Conservation (phyloP, 345 rosid genomes). For the Crucihimalaya himalaica region DNA sequence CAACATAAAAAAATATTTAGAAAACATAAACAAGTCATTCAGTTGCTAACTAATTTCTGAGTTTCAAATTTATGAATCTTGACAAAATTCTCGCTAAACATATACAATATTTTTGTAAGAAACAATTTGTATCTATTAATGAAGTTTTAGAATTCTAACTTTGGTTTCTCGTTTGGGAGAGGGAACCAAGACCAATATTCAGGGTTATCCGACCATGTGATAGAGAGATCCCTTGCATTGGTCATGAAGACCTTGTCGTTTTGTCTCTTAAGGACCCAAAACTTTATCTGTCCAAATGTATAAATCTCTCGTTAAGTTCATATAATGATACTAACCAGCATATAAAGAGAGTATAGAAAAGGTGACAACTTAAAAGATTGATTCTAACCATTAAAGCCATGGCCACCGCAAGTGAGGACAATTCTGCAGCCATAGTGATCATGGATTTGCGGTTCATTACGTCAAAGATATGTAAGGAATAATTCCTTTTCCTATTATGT, state of each 20-base stretch:
- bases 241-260: slow-evolving; percentile 48
- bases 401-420: neutral
- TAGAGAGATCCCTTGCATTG: slow-evolving; percentile 50
- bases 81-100: neutral
- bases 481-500: no score
- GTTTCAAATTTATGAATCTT: neutral
- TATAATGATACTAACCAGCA: neutral
- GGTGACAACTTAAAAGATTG: neutral
- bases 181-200: slow-evolving; percentile 55
- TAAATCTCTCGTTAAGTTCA: neutral
- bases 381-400: neutral
- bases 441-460: no score
- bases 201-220: slow-evolving; percentile 49
- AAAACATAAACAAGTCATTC: neutral
- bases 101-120: neutral
- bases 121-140: no score
- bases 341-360: neutral
- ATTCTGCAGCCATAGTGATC: neutral
- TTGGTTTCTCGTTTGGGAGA: slow-evolving; percentile 29
- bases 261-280: neutral
- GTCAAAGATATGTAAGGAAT: no score
- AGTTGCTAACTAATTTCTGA: no score
- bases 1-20: no score
- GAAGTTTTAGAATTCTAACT: slow-evolving; percentile 12
- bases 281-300: neutral